A percentile compares a stretch with the other conserved stretches of the same genome.
phyloP scores from a whole-genome alignment of 2,329 filamentous ascomycete species.

The Ploettnerulaceae sp. region DNA sequence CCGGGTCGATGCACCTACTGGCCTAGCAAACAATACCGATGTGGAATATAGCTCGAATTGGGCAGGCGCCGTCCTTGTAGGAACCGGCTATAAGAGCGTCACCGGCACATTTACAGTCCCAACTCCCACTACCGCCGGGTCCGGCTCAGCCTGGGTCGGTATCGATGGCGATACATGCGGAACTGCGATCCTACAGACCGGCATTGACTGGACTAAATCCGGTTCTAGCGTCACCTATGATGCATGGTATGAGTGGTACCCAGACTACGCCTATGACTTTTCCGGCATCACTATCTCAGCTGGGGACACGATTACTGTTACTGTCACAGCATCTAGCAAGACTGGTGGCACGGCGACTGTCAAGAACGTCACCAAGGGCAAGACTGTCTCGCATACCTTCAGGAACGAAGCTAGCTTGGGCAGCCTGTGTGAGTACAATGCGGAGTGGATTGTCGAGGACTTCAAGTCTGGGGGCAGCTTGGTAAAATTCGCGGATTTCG shows the following conservation, averaged over 20 bases:
- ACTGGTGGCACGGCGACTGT: conserved; percentile 41
- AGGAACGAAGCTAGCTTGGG: conserved; percentile 32
- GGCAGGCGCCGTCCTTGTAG: conserved; percentile 52
- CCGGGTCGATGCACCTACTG: conserved; percentile 32
- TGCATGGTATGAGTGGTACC: conserved; percentile 60
- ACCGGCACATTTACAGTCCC: conserved; percentile 51
- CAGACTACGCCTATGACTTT: conserved; percentile 51
- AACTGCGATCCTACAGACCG: conserved; percentile 51
- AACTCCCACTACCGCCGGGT: conserved; percentile 37
- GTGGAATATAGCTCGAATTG: conserved; percentile 52
- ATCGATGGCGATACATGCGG: conserved; percentile 56
- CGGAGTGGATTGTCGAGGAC: conserved; percentile 51
- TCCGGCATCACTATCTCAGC: conserved; percentile 39
- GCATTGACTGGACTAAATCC: conserved; percentile 50
- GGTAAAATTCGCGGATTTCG: conserved; percentile 45
- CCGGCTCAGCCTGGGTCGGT: conserved; percentile 54
- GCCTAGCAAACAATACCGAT: conserved; percentile 37
- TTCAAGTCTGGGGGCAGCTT: conserved; percentile 40
- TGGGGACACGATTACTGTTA: conserved; percentile 42
- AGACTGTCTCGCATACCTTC: conserved; percentile 41
- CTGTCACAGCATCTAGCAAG: conserved; percentile 36
- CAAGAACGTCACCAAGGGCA: conserved; percentile 42
- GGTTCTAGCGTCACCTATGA: conserved; percentile 42
- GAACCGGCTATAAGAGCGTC: conserved; percentile 47
- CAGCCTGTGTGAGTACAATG: conserved; percentile 42